Percentiles rank a stretch among this genome's conserved stretches.
Evolutionary conservation across 2,329 filamentous ascomycete genomes (phyloP).

Genomic region (Fusarium sp.): DNA sequence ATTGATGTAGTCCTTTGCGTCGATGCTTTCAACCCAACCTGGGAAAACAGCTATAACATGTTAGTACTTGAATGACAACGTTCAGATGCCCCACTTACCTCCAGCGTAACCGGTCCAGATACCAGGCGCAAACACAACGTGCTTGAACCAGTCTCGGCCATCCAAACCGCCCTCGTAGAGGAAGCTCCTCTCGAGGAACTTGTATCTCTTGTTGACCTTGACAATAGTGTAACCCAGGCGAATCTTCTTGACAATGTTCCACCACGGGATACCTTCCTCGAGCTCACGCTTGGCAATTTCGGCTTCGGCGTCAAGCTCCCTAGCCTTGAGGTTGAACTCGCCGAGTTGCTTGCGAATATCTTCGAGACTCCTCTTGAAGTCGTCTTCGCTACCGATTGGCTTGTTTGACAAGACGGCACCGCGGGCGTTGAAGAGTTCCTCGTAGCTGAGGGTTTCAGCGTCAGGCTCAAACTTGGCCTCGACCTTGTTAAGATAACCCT

Average conservation of each 20-base stretch:
- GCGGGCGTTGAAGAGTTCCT: constrained; percentile 51
- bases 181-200: constrained; percentile 84
- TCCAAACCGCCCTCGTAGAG: constrained; percentile 82
- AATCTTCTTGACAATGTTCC: constrained; percentile 78
- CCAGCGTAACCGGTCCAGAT: constrained; percentile 93
- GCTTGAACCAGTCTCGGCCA: constrained; percentile 89
- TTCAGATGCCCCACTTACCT: constrained; percentile 59
- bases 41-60: constrained; percentile 67
- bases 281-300: constrained; percentile 59
- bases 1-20: constrained; percentile 68
- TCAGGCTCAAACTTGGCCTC: constrained; percentile 61
- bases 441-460: constrained; percentile 43
- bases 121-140: constrained; percentile 92
- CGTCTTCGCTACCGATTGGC: constrained; percentile 53
- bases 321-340: constrained; percentile 57
- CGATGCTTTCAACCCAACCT: constrained; percentile 72
- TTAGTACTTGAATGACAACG: constrained; percentile 1
- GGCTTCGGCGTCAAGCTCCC: constrained; percentile 61
- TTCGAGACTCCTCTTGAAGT: constrained; percentile 57
- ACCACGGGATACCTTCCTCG: constrained; percentile 77
- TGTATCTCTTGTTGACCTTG: constrained; percentile 83
- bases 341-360: constrained; percentile 56
- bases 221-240: constrained; percentile 74
- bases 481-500: constrained; percentile 64
- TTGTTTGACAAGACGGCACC: constrained; percentile 43